Base-by-base conservation (phyloP, 2,329 filamentous ascomycete genomes). In the Sarocladium oryzae region DNA sequence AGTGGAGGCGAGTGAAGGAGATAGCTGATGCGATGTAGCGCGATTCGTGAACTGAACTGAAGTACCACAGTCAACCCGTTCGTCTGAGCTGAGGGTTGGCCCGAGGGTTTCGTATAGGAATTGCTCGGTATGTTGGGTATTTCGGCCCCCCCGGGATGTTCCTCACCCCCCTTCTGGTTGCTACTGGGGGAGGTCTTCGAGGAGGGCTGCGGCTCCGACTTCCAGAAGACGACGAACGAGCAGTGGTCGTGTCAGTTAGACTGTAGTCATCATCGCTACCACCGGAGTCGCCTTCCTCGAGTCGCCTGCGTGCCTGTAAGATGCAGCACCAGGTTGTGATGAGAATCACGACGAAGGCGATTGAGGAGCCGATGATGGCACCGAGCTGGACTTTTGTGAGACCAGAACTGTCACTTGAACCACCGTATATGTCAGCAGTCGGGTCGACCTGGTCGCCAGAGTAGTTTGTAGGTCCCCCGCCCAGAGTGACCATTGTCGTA, bases 291-390 rank as follows among this genome's bases (percentile, higher is more conserved):
- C 43, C 43, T 9, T 16, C 43, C 16, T 48, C 43, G 10, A 48
- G 28, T 33, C 43, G 43, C 20, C 43, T 11, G 4, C 43, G 43
- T 13, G 43, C 43, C 18, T 48, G 43, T 48, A 48, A 15, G 6
- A 48, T 48, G 26, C 43, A 48, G 16, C 43, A 48, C 43, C 43
- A 48, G 4, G 43, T 48, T 28, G 33, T 30, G 26, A 71, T 50
- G 26, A 65, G 49, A 20, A 71, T 53, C 21, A 68, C 46, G n/a
- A 68, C 62, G n/a, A 66, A 56, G 2, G 64, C 70, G 10, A 70
- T 59, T 2, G 73, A 54, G 30, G 64, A 64, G 24, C 71, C 71
- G 2, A 71, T 57, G 16, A 75, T 69, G 35, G 65, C 71, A 4
- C 69, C 71, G 26, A 75, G 63, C 46, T 72, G 61, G n/a, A 57